Evolutionary conservation across 2,329 filamentous ascomycete genomes (phyloP).

Genomic region (Pyrenophora seminiperda): DNA sequence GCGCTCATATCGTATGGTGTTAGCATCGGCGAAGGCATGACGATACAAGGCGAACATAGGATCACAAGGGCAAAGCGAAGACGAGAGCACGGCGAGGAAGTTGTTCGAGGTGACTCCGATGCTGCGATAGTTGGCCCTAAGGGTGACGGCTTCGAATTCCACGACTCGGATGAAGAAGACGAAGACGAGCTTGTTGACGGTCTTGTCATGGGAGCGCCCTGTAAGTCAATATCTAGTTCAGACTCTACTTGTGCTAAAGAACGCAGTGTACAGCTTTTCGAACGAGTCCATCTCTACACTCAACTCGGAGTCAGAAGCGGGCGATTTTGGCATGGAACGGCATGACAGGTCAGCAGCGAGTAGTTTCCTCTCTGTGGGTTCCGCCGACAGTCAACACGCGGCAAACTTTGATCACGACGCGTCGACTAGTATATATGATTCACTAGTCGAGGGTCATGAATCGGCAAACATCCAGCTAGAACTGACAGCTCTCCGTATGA

Average conservation of each 20-base stretch:
- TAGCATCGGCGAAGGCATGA: constrained; percentile 67
- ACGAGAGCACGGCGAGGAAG: constrained; percentile 50
- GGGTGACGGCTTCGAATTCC: constrained; percentile 66
- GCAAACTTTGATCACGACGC: constrained; percentile 85
- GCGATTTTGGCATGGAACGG: constrained; percentile 50
- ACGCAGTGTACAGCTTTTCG: constrained; percentile 57
- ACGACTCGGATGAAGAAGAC: constrained; percentile 64
- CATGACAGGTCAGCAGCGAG: constrained; percentile 66
- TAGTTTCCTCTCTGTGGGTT: constrained; percentile 75
- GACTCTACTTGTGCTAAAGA: constrained; percentile 18
- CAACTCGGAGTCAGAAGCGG: constrained; percentile 57
- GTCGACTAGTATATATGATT: constrained; percentile 83
- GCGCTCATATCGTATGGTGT: constrained; percentile 82
- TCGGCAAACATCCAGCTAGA: constrained; percentile 91
- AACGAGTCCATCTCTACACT: constrained; percentile 69
- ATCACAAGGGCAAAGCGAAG: constrained; percentile 56
- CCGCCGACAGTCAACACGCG: constrained; percentile 60
- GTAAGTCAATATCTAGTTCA: constrained; percentile 27
- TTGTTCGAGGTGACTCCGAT: constrained; percentile 51
- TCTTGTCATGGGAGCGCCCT: constrained; percentile 43
- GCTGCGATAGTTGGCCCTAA: constrained; percentile 60
- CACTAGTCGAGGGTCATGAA: constrained; percentile 71
- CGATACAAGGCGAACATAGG: constrained; percentile 49
- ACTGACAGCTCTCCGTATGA: constrained; percentile 89
- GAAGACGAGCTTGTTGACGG: constrained; percentile 60